Percentiles rank a stretch among this genome's conserved stretches.
Conservation (phyloP, 2,329 filamentous ascomycete genomes). For the Coleophoma eucalyptorum region DNA sequence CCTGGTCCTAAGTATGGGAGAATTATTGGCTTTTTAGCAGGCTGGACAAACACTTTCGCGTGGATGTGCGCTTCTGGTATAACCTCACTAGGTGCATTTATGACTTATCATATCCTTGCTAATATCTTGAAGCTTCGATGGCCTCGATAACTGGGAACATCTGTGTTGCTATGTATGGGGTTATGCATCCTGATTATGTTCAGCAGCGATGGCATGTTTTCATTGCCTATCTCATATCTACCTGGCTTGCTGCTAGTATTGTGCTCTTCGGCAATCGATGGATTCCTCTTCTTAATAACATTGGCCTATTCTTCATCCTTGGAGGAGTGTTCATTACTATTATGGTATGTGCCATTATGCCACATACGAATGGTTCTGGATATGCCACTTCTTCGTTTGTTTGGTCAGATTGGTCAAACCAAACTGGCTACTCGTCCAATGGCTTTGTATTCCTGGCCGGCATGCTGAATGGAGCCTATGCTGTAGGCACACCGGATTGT, state of each 20-base stretch:
- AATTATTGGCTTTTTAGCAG: conserved; percentile 43
- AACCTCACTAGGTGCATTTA: background rate
- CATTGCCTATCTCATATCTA: conserved; percentile 35
- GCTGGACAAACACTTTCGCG: conserved; percentile 47
- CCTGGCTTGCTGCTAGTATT: conserved; percentile 32
- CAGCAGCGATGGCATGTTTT: conserved; percentile 39
- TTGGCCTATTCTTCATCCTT: conserved; percentile 52
- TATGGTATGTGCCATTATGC: conserved; percentile 52
- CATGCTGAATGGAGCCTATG: conserved; percentile 66
- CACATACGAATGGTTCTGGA: conserved; percentile 35
- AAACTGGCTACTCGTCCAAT: conserved; percentile 40
- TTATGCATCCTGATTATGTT: conserved; percentile 26
- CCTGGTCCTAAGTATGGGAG: conserved; percentile 40
- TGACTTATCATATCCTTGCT: conserved; percentile 1
- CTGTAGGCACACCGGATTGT: conserved; percentile 63
- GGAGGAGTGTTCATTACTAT: conserved; percentile 54
- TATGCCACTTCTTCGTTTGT: conserved; percentile 37
- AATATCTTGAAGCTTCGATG: background rate
- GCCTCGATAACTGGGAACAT: conserved; percentile 17
- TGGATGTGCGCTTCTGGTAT: conserved; percentile 40
- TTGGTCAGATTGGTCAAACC: conserved; percentile 40
- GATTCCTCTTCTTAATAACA: conserved; percentile 16
- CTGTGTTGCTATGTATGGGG: conserved; percentile 13
- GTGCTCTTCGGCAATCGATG: conserved; percentile 18
- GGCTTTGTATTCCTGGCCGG: conserved; percentile 56